A percentile compares a stretch with the other conserved stretches of the same genome.
phyloP scores from a whole-genome alignment of 345 rosid species.

The Eucalyptus sp. region DNA sequence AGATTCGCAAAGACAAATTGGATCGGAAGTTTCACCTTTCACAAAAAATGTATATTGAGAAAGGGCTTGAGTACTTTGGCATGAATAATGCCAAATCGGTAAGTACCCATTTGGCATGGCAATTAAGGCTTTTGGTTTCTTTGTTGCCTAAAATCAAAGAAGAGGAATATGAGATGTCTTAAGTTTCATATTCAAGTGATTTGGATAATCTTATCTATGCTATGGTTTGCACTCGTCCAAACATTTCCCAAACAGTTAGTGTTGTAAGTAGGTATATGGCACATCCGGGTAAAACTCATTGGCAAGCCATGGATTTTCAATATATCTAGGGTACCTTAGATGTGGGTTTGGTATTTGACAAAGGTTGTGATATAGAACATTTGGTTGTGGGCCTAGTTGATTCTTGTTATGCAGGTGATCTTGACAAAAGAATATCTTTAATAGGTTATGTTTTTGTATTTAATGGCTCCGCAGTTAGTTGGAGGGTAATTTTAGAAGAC shows the following conservation, averaged over 20 bases:
- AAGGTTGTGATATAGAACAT: not conserved
- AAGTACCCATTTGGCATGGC: not conserved
- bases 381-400: not conserved
- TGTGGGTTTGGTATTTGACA: not conserved
- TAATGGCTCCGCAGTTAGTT: not conserved
- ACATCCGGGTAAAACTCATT: not conserved
- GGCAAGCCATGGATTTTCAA: not conserved
- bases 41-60: not conserved
- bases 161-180: not conserved
- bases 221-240: not conserved
- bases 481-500: not conserved
- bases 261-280: not conserved
- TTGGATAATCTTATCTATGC: not conserved
- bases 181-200: not conserved
- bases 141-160: not conserved
- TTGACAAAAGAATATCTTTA: not conserved
- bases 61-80: not conserved
- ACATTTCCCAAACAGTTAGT: not conserved
- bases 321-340: not conserved
- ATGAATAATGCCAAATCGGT: too few species aligned
- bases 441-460: too few species aligned
- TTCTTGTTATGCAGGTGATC: not conserved
- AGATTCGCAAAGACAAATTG: not conserved
- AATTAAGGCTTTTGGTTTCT: not conserved
- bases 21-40: not conserved